Base-by-base conservation (phyloP, 768 basidiomycete genomes). In the Pulveroboletus sp. region DNA sequence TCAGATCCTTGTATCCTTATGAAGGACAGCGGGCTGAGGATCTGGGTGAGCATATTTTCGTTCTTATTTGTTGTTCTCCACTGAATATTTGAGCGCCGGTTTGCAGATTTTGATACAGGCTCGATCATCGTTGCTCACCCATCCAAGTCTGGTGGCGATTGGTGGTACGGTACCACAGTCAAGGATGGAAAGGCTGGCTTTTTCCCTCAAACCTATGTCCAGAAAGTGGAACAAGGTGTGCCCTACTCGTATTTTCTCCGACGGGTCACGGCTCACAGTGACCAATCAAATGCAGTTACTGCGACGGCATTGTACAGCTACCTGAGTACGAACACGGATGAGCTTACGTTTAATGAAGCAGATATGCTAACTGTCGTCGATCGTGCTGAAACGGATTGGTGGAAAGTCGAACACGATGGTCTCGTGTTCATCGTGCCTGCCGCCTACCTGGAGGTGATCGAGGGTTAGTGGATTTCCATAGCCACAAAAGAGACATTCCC, bases 351-450 rank as follows among this genome's bases (percentile, higher is more conserved):
- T 64, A 70, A 70, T 7, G 92, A 92, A 69, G 93, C 89, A 51
- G 89, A 95, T 49, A 65, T 70, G 31, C 70, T 97, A 35, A 74
- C 75, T 8, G 82, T 99, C 55, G 78, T 97, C 50, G 96, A 99
- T 63, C 79, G 70, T 41, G 78, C 78, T 47, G 96, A 97, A 57
- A 76, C 73, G 46, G 89, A 90, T 60, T 98, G 96, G 96, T 98
- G 91, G 91, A 97, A 94, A 73, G 87, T 86, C 35, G 94, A 97
- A 71, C 79, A 80, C 61, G 82, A 79, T 42, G 95, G 95, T 18
- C 69, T 84, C 53, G 83, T 96, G 46, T 89, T 87, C 71, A 83
- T 93, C 62, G 93, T 93, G 5, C 96, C 96, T 46, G 92, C 93
- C 24, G 82, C 84, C 17, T 98, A 98, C 68, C 67, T 99, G 66